Evolutionary conservation across 257 asterid genomes (phyloP).

Genomic region (Ligustrum vulgare): DNA sequence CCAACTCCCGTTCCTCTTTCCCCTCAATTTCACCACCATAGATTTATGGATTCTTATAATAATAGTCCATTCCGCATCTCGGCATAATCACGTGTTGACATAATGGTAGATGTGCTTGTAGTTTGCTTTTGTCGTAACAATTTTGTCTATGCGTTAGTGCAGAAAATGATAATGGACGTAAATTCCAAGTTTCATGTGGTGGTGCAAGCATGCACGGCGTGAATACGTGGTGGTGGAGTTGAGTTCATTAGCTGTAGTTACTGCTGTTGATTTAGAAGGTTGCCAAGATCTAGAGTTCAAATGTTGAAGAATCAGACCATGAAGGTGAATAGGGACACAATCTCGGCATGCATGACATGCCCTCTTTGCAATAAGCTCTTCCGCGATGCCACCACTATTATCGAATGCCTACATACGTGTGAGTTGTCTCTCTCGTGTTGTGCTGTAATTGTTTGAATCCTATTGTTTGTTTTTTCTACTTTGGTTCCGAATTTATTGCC

Average conservation of each 20-base stretch:
- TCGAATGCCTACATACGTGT: slow-evolving; percentile 88
- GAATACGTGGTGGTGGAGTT: slow-evolving; percentile 36
- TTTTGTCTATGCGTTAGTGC: slow-evolving; percentile 52
- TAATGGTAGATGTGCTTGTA: slow-evolving; percentile 4
- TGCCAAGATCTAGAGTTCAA: slow-evolving; percentile 32
- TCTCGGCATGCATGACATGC: slow-evolving; percentile 97
- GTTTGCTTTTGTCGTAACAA: slow-evolving; percentile 19
- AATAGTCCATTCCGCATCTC: slow-evolving; percentile 25
- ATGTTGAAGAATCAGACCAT: slow-evolving; percentile 96
- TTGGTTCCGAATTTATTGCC: slow-evolving; percentile 13
- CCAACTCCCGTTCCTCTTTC: slow-evolving; percentile 22
- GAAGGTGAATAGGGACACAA: slow-evolving; percentile 64
- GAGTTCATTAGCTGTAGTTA: slow-evolving; percentile 10
- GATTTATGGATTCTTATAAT: slow-evolving; percentile 36
- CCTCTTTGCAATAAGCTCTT: slow-evolving; percentile 82
- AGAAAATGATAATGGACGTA: slow-evolving; percentile 65
- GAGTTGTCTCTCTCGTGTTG: slow-evolving; percentile 20
- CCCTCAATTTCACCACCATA: slow-evolving; percentile 37
- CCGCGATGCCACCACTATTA: slow-evolving; percentile 87
- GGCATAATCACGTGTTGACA: background rate
- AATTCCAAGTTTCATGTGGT: slow-evolving; percentile 41
- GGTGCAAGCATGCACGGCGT: slow-evolving; percentile 68
- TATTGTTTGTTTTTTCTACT: slow-evolving; percentile 2
- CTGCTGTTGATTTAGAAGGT: slow-evolving; percentile 36
- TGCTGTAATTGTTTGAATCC: slow-evolving; percentile 4